Conservation (phyloP, 2,329 filamentous ascomycete genomes). For the Cladosporium sp. region DNA sequence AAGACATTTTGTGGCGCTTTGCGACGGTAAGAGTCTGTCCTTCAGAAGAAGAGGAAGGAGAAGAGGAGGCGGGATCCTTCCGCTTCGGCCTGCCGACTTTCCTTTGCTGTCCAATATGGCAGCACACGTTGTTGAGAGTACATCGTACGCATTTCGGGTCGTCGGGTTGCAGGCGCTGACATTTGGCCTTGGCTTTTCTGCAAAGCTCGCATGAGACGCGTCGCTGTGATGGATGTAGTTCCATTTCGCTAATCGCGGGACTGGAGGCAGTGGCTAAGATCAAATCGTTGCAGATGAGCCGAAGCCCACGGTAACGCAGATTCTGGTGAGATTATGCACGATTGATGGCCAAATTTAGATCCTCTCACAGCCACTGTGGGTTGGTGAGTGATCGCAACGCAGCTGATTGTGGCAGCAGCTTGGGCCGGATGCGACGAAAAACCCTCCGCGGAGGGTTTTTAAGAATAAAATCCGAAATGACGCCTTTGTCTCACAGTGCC, state of each 20-base stretch:
- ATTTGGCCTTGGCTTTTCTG: conserved; percentile 1
- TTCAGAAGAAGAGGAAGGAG: neutral
- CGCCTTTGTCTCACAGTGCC: neutral
- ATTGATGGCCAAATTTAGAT: neutral
- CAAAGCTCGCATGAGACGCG: conserved; percentile 7
- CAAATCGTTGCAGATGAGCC: neutral
- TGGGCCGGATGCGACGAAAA: neutral
- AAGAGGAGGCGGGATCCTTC: neutral
- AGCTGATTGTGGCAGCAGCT: neutral
- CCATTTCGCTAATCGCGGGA: neutral
- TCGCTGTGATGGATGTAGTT: neutral
- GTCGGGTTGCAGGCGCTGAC: neutral
- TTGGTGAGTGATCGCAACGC: neutral
- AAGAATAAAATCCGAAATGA: neutral
- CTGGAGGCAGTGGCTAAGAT: neutral
- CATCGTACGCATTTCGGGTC: neutral
- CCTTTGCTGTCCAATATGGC: neutral
- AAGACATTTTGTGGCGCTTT: neutral
- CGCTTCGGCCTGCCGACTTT: conserved; percentile 3
- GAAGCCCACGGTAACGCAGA: neutral
- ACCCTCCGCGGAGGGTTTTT: neutral
- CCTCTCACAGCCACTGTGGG: neutral
- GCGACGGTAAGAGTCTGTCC: neutral
- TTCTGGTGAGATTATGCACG: neutral
- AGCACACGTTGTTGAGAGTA: neutral